Evolutionary conservation across 352 stramenopile genomes (phyloP), one percentile per base, ranked within the genome.

Genomic region (Phytophthora constricta): DNA sequence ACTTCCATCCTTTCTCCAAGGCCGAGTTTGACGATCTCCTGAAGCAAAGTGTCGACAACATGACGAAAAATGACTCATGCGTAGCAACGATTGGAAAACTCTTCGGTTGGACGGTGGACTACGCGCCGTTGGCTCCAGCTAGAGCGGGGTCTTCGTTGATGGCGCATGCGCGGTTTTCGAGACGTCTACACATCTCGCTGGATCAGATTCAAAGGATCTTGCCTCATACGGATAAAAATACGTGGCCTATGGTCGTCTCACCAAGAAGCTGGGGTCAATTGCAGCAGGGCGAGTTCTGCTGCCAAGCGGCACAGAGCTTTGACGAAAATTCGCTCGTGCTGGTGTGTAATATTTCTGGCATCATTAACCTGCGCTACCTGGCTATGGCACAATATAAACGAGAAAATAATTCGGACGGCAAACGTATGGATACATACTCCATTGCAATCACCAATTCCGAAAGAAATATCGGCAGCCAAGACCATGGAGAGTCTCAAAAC

Each of bases 381-480:
- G 65, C 70, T 31, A 28, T 74, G 20, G 49, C 69, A 13, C 28
- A 33, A 20, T 37, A 51, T 19, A 20, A 34, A 17, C 17, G 41
- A 28, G 51, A 50, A 41, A 19, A 43, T 25, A 58, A 58, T 11
- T 22, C 26, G 9, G 23, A 46, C 27, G 60, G 51, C 23, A 53
- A 61, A 33, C 53, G 59, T 5, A 48, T 41, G 25, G 20, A 47
- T 13, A 45, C 39, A 22, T 72, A 53, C 46, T 56, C 57, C n/a
- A 58, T 78, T 25, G 34, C 62, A 4, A 54, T 74, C 37, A 31
- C 61, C 7, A 56, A 73, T 31, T 72, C 65, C 22, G n/a, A 52
- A 5, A 50, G 60, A 4, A 75, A 72, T 42, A 42, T 28, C 8
- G 49, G 67, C 7, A 65, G 25, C 17, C 56, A 48, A n/a, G 52